Percentiles rank a stretch among this genome's conserved stretches.
phyloP scores from a whole-genome alignment of 441 rosid genomes.

The Mallotus repandus region DNA sequence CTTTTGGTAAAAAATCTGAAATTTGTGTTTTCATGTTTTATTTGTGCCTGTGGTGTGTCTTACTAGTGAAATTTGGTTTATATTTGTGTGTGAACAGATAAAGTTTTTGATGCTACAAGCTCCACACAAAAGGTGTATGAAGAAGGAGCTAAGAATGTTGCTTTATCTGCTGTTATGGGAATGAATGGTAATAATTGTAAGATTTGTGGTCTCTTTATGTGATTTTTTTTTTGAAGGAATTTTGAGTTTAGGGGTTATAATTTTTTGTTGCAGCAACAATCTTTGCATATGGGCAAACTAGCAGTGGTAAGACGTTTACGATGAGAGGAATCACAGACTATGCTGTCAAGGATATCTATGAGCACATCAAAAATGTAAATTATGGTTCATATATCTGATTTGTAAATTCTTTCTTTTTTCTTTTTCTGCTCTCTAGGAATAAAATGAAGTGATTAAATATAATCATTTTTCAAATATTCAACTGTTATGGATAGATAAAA shows the following conservation, averaged over 20 bases:
- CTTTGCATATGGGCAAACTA: constrained; percentile 94
- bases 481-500: too few species aligned
- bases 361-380: constrained; percentile 67
- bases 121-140: constrained; percentile 69
- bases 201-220: background rate
- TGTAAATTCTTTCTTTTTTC: too few species aligned
- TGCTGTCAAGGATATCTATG: constrained; percentile 70
- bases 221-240: background rate
- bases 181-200: constrained; percentile 55
- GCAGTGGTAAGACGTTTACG: constrained; percentile 92
- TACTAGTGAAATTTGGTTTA: background rate
- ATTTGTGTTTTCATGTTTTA: background rate
- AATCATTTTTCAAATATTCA: too few species aligned
- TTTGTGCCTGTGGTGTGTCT: background rate
- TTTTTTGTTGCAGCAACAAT: constrained; percentile 62
- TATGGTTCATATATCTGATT: background rate
- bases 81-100: constrained; percentile 43
- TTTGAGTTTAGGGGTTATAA: constrained; percentile 5
- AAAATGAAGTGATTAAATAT: too few species aligned
- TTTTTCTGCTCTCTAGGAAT: too few species aligned
- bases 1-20: constrained; percentile 48
- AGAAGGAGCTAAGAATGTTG: constrained; percentile 88
- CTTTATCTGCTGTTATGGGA: constrained; percentile 82
- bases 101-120: constrained; percentile 59
- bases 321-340: constrained; percentile 83